Percentiles rank a stretch among this genome's conserved stretches.
These are phyloP conservation scores for Termitomyces sp. DNA, from an alignment of 768 basidiomycete genomes.

Conservation along the genomic window DNA sequence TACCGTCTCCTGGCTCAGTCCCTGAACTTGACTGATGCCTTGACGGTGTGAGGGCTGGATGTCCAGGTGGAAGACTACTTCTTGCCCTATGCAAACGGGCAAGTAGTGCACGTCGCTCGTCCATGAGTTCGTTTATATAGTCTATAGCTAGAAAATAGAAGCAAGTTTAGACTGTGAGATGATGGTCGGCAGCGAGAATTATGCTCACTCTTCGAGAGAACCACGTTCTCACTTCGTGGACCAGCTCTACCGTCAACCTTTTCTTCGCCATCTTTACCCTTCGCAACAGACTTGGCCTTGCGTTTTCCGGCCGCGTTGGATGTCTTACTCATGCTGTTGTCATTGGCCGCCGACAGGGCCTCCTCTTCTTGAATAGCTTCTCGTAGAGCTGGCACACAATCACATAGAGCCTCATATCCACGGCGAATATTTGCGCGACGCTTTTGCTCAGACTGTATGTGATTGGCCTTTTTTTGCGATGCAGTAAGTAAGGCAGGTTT, in stretches of 20 bases:
- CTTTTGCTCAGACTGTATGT: conserved; percentile 93
- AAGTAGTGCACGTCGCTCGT: conserved; percentile 52
- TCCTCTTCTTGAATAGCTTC: conserved; percentile 78
- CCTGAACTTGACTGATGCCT: conserved; percentile 15
- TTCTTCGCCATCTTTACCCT: conserved; percentile 40
- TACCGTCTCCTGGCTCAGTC: conserved; percentile 13
- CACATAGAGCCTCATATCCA: conserved; percentile 87
- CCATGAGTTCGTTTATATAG: conserved; percentile 64
- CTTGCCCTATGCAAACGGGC: conserved; percentile 59
- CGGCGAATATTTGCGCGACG: conserved; percentile 85
- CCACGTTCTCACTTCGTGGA: conserved; percentile 87
- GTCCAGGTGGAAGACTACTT: conserved; percentile 48
- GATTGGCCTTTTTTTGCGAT: conserved; percentile 89
- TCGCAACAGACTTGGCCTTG: conserved; percentile 45
- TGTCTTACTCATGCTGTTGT: conserved; percentile 16
- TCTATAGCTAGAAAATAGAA: conserved; percentile 65
- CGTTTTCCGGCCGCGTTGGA: conserved; percentile 23
- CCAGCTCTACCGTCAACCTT: conserved; percentile 82
- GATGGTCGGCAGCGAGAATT: no score
- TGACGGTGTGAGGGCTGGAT: conserved; percentile 45
- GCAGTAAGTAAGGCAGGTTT: conserved; percentile 62
- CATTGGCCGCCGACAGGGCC: conserved; percentile 23
- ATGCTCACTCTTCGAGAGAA: conserved; percentile 78
- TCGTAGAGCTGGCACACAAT: conserved; percentile 72
- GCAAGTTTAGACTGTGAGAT: background rate